Base-by-base conservation (phyloP, 495 filamentous ascomycete species). In the Neurospora tetraspora region DNA sequence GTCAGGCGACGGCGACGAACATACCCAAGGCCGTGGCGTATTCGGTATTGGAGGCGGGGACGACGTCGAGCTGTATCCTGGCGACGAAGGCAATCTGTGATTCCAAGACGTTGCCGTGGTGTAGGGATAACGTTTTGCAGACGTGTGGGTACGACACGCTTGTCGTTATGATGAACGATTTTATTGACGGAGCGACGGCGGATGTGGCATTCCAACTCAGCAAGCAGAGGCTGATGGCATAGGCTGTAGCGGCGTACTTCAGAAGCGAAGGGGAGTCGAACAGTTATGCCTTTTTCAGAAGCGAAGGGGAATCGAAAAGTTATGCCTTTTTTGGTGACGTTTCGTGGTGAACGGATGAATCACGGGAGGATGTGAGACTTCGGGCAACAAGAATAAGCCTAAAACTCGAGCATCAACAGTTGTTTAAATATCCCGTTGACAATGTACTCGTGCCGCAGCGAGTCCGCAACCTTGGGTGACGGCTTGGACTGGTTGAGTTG, bases 131-230 rank as follows among this genome's bases (percentile, higher is more conserved):
- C 72, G 79, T 78, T 20, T 72, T 83, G 42, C 70, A 74, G 36
- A 77, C 71, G 23, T 80, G 86, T 71, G 76, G 74, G 23, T 77
- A 74, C 23, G 82, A 84, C 31, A 72, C 81, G 59, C 75, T 84
- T 7, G 81, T 87, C 11, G 84, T 86, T 11, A 71, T 85, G 37
- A 85, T 87, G 86, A 88, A 88, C 78, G 86, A 88, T 72, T 88
- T 86, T 70, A 80, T 88, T 69, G 86, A 88, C 75, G 86, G 86
- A 6, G 85, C 78, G 39, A 88, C 86, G 20, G 82, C 81, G 7
- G 85, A 88, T 80, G 81, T 85, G 7, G 81, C 80, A 2, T 77
- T 86, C 72, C 78, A 81, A 72, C 75, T 86, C 77, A 84, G 81
- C 72, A 74, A 74, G 74, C 76, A 81, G 75, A 79, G 86, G 75